These are phyloP conservation scores for Saturnispora ahearnii DNA, from an alignment of 805 yeast genomes.

Conservation along the genomic window DNA sequence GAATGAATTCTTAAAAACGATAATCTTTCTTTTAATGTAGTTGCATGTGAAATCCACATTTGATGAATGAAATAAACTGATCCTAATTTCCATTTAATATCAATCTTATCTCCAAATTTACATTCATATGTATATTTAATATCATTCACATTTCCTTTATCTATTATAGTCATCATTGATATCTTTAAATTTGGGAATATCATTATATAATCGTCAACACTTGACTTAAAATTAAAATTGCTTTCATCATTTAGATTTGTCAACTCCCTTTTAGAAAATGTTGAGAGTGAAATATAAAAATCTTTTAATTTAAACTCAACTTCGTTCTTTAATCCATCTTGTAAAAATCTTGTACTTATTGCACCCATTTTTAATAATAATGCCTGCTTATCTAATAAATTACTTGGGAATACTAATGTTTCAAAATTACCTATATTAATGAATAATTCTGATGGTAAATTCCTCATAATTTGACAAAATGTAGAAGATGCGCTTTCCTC, in stretches of 20 bases:
- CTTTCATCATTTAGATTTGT: slow-evolving; percentile 27
- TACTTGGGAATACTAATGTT: slow-evolving; percentile 72
- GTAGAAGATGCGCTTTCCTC: slow-evolving; percentile 11
- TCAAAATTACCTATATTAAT: slow-evolving; percentile 49
- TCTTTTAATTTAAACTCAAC: slow-evolving; percentile 54
- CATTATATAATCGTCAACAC: slow-evolving; percentile 55
- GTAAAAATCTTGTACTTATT: slow-evolving; percentile 43
- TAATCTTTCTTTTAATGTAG: slow-evolving; percentile 57
- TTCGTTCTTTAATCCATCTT: slow-evolving; percentile 41
- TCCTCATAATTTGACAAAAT: slow-evolving; percentile 25
- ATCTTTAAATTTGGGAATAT: slow-evolving; percentile 69
- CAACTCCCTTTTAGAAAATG: slow-evolving; percentile 41
- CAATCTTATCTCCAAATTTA: slow-evolving; percentile 82
- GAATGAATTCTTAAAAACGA: slow-evolving; percentile 30
- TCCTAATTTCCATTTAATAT: slow-evolving; percentile 89
- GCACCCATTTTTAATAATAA: slow-evolving; percentile 52
- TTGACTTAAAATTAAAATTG: neutral
- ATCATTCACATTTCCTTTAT: slow-evolving; percentile 38
- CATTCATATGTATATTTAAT: slow-evolving; percentile 65
- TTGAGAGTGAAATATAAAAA: slow-evolving; percentile 59
- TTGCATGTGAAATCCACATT: slow-evolving; percentile 82
- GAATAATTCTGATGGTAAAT: slow-evolving; percentile 59
- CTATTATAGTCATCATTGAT: slow-evolving; percentile 80
- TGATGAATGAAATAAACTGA: slow-evolving; percentile 83
- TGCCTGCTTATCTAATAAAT: slow-evolving; percentile 70